Evolutionary conservation across 352 stramenopile genomes (phyloP).

Genomic region (Phytophthora sp.): DNA sequence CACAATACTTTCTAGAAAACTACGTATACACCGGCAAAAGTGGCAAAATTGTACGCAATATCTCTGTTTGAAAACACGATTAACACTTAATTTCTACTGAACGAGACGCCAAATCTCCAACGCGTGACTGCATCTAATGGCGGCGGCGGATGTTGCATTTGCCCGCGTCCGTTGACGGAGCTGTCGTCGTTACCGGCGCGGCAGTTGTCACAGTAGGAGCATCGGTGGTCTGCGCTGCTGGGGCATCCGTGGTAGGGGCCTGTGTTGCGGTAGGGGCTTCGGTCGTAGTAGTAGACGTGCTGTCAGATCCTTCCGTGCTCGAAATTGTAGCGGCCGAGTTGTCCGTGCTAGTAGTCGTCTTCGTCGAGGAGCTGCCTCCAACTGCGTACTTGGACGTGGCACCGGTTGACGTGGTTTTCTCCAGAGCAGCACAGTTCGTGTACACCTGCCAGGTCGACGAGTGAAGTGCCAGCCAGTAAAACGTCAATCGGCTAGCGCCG

Average conservation of each 20-base stretch:
- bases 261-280: conserved; percentile 1
- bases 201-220: conserved; percentile 4
- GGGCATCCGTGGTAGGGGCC: conserved; percentile 11
- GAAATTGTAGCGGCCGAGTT: not conserved
- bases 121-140: not conserved
- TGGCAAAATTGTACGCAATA: not conserved
- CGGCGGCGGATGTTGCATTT: conserved; percentile 15
- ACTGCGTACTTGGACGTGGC: conserved; percentile 15
- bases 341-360: conserved; percentile 7
- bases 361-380: conserved; percentile 15
- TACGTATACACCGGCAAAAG: not conserved
- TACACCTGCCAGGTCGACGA: conserved; percentile 49
- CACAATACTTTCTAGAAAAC: no score
- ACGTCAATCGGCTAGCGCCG: conserved; percentile 30
- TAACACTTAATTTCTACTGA: conserved; percentile 17
- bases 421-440: conserved; percentile 31
- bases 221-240: conserved; percentile 7
- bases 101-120: no score
- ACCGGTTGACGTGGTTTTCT: conserved; percentile 13
- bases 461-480: conserved; percentile 54
- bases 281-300: conserved; percentile 9
- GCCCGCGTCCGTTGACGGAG: conserved; percentile 1
- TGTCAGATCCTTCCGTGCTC: conserved; percentile 5
- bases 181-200: conserved; percentile 1
- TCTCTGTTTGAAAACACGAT: not conserved